Evolutionary conservation across 2,329 filamentous ascomycete species (phyloP).

Genomic region (Huntiella omanensis): DNA sequence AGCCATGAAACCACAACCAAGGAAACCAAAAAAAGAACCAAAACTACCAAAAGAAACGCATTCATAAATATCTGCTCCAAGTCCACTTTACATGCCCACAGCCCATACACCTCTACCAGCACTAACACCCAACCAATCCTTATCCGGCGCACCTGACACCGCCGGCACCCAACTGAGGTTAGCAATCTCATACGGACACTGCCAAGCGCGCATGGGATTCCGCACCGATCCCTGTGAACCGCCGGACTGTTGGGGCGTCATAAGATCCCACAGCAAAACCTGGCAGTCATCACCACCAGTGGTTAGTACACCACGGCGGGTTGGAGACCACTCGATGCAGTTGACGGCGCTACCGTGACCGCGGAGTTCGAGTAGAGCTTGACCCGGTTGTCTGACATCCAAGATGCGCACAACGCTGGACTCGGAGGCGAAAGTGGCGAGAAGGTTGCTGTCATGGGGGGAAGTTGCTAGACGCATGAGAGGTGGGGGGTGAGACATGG

Average conservation of each 20-base stretch:
- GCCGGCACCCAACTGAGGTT: constrained; percentile 75
- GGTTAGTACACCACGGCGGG: constrained; percentile 68
- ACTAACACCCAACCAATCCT: constrained; percentile 68
- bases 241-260: constrained; percentile 36
- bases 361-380: constrained; percentile 80
- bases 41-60: not conserved
- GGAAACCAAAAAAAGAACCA: constrained; percentile 1
- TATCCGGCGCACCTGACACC: constrained; percentile 40
- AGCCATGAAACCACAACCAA: not conserved
- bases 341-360: constrained; percentile 76
- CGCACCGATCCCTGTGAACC: constrained; percentile 33
- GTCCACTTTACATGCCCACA: constrained; percentile 24
- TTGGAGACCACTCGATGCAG: constrained; percentile 89
- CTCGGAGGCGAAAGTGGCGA: constrained; percentile 93
- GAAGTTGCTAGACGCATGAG: constrained; percentile 71
- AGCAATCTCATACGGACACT: constrained; percentile 71
- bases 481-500: constrained; percentile 58
- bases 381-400: constrained; percentile 87
- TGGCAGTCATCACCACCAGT: constrained; percentile 84
- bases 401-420: constrained; percentile 84
- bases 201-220: constrained; percentile 59
- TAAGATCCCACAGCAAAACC: constrained; percentile 83
- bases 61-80: not conserved
- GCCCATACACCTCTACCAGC: constrained; percentile 71
- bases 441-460: constrained; percentile 82